A percentile compares a stretch with the other conserved stretches of the same genome.
These are phyloP conservation scores for Crithidia expoeki DNA, from an alignment of 208 protist species.

Conservation along the genomic window DNA sequence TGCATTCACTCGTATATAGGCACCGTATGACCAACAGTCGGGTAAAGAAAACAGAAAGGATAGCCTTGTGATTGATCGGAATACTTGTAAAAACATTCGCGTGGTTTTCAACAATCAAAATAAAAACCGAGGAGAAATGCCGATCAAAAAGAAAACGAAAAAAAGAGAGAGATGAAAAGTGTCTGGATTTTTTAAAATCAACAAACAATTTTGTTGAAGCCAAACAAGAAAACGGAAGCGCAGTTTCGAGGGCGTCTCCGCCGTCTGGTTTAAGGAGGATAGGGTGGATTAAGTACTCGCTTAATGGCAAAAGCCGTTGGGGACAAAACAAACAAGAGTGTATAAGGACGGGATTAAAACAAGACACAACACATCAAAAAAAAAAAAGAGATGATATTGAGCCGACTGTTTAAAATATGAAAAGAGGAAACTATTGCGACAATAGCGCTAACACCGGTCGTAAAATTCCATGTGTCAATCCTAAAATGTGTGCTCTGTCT, in stretches of 20 bases:
- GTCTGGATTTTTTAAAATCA: background rate
- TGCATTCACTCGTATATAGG: background rate
- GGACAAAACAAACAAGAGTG: constrained; percentile 7
- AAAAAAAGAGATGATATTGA: constrained; percentile 5
- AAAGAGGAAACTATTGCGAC: background rate
- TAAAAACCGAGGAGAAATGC: constrained; percentile 8
- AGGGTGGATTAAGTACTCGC: constrained; percentile 2
- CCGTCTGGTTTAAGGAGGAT: constrained; percentile 26
- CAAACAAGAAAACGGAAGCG: constrained; percentile 12
- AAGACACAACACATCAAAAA: background rate
- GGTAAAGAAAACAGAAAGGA: constrained; percentile 1
- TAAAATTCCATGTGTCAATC: background rate
- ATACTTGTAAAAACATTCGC: constrained; percentile 6
- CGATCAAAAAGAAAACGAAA: constrained; percentile 21
- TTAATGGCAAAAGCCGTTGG: background rate
- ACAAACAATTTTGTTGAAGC: constrained; percentile 18
- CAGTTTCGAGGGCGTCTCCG: constrained; percentile 19
- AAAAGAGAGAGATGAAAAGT: constrained; percentile 7
- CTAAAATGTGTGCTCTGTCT: background rate
- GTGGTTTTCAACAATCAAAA: background rate
- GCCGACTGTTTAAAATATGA: background rate
- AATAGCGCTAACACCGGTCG: background rate
- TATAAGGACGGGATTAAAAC: background rate
- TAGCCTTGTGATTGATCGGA: background rate
- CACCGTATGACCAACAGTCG: background rate